A percentile compares a stretch with the other conserved stretches of the same genome.
Conservation (phyloP, 352 stramenopile genomes). For the Globisporangium nodosum region DNA sequence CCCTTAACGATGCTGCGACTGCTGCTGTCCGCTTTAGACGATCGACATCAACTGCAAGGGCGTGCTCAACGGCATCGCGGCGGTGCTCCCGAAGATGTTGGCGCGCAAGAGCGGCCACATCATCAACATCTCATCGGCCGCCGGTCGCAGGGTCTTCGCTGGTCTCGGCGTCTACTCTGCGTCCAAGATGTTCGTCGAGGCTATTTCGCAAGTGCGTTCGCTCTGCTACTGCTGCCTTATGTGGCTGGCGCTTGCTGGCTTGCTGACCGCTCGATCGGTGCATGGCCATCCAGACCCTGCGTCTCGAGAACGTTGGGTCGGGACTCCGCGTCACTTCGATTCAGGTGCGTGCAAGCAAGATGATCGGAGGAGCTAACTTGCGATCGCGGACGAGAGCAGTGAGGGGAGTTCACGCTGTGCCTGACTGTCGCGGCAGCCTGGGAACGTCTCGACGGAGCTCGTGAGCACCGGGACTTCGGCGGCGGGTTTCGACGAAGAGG, state of each 20-base stretch:
- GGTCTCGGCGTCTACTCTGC: slow-evolving; percentile 85
- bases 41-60: slow-evolving; percentile 94
- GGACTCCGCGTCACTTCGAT: slow-evolving; percentile 88
- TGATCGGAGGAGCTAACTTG: background rate
- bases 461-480: slow-evolving; percentile 72
- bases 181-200: slow-evolving; percentile 91
- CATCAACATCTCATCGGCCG: slow-evolving; percentile 83
- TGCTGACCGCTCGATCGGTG: background rate
- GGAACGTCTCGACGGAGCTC: slow-evolving; percentile 88
- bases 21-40: slow-evolving; percentile 22
- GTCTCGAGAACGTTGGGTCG: slow-evolving; percentile 81
- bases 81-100: slow-evolving; percentile 68
- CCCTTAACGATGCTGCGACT: background rate
- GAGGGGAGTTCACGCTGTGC: background rate
- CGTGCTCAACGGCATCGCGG: slow-evolving; percentile 84
- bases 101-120: slow-evolving; percentile 73
- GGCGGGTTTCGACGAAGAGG: slow-evolving; percentile 72
- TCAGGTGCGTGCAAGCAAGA: slow-evolving; percentile 16
- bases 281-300: slow-evolving; percentile 26
- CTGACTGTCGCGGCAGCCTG: slow-evolving; percentile 36
- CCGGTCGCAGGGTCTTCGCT: slow-evolving; percentile 73
- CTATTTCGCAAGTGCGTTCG: slow-evolving; percentile 55
- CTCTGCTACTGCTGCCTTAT: too few relatives aligned
- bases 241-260: too few relatives aligned
- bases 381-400: too few relatives aligned